Evolutionary conservation across 2,329 filamentous ascomycete species (phyloP).

Genomic region (Phoma sp.): DNA sequence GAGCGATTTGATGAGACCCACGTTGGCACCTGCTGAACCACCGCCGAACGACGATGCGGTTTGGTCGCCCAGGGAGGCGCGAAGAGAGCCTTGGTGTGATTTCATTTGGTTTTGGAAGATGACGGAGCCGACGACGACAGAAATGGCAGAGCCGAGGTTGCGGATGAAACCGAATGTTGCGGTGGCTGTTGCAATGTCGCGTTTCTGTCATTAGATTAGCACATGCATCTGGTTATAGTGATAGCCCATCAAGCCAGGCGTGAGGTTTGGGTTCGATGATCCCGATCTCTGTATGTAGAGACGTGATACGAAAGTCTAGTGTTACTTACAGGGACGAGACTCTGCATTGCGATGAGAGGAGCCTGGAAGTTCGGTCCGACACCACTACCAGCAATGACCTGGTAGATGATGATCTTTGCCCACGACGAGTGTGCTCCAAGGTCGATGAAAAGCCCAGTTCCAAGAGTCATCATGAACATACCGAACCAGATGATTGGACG

Average conservation of each 20-base stretch:
- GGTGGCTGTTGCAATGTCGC: conserved; percentile 73
- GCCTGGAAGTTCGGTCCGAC: conserved; percentile 74
- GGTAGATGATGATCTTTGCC: conserved; percentile 51
- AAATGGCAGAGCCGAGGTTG: conserved; percentile 72
- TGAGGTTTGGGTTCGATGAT: no score
- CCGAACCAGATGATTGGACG: conserved; percentile 50
- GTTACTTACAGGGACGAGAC: conserved; percentile 59
- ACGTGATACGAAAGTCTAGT: neutral
- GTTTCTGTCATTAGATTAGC: conserved; percentile 41
- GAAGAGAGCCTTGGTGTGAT: conserved; percentile 59
- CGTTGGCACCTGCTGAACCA: conserved; percentile 67
- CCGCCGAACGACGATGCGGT: conserved; percentile 64
- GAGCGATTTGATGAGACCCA: conserved; percentile 63
- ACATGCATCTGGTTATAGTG: neutral
- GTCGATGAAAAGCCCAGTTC: conserved; percentile 50
- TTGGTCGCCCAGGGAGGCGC: conserved; percentile 58
- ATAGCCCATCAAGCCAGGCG: neutral
- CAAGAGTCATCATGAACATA: conserved; percentile 47
- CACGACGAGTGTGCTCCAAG: conserved; percentile 42
- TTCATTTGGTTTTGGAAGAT: conserved; percentile 80
- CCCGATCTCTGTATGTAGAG: no score
- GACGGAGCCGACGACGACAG: conserved; percentile 77
- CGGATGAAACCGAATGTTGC: conserved; percentile 72
- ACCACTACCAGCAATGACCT: conserved; percentile 50
- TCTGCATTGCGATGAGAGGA: conserved; percentile 73